Evolutionary conservation across 768 basidiomycete genomes (phyloP).

Genomic region (Steccherinum ochraceum): DNA sequence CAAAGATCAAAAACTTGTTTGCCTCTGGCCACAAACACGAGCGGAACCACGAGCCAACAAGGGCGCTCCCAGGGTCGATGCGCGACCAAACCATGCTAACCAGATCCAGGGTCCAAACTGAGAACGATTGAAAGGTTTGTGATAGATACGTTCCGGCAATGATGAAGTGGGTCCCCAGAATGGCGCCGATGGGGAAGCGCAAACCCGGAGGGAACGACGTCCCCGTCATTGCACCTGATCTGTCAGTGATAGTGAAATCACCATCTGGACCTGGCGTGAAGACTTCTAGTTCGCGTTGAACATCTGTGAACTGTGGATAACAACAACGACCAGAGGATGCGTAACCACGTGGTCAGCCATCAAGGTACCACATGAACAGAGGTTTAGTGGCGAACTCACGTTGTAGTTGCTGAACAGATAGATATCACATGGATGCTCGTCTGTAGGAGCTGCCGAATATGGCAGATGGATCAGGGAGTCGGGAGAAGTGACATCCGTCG

Average conservation of each 20-base stretch:
- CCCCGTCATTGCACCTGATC: conserved; percentile 76
- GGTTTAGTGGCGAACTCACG: conserved; percentile 36
- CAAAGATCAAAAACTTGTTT: conserved; percentile 87
- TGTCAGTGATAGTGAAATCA: conserved; percentile 74
- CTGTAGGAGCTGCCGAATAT: conserved; percentile 66
- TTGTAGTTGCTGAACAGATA: conserved; percentile 96
- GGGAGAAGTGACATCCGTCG: conserved; percentile 47
- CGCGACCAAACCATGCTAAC: conserved; percentile 78
- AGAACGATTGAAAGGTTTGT: conserved; percentile 89
- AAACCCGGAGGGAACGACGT: conserved; percentile 87
- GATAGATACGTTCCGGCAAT: conserved; percentile 95
- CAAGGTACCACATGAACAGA: conserved; percentile 6
- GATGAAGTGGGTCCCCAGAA: conserved; percentile 86
- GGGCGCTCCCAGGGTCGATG: conserved; percentile 81
- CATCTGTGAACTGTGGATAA: conserved; percentile 94
- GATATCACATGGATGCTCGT: conserved; percentile 79
- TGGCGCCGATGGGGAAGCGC: conserved; percentile 92
- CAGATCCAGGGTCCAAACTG: conserved; percentile 93
- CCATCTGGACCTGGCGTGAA: conserved; percentile 75
- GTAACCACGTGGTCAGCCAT: conserved; percentile 4
- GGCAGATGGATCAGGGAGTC: conserved; percentile 66
- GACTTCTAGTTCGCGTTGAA: conserved; percentile 91
- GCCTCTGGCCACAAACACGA: conserved; percentile 81
- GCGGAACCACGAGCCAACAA: conserved; percentile 94
- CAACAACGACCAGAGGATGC: background rate